These are phyloP conservation scores for Talaromyces sp. DNA, from an alignment of 2,329 filamentous ascomycete species.

Conservation along the genomic window DNA sequence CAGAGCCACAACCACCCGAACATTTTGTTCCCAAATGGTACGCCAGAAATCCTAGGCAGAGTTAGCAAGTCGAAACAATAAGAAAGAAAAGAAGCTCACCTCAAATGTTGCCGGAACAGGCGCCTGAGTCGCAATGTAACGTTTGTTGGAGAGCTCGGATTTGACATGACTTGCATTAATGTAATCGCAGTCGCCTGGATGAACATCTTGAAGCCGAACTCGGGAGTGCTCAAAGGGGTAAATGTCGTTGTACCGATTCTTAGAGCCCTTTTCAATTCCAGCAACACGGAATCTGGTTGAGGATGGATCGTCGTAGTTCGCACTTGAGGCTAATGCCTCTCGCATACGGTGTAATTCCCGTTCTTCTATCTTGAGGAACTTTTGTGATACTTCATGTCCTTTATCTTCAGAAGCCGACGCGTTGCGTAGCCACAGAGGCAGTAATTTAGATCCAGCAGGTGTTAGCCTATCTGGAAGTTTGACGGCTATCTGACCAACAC, in stretches of 20 bases:
- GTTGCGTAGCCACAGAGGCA: slow-evolving; percentile 73
- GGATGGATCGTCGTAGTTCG: slow-evolving; percentile 47
- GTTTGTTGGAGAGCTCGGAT: slow-evolving; percentile 75
- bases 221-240: slow-evolving; percentile 91
- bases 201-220: slow-evolving; percentile 68
- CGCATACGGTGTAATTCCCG: slow-evolving; percentile 90
- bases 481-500: slow-evolving; percentile 73
- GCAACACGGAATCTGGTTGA: slow-evolving; percentile 64
- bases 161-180: slow-evolving; percentile 89
- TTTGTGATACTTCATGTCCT: slow-evolving; percentile 74
- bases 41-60: slow-evolving; percentile 84
- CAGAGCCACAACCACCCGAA: slow-evolving; percentile 91
- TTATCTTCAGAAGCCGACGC: slow-evolving; percentile 64
- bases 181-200: slow-evolving; percentile 74
- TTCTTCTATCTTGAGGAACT: slow-evolving; percentile 78
- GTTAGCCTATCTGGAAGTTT: slow-evolving; percentile 53
- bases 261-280: slow-evolving; percentile 87
- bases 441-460: slow-evolving; percentile 40
- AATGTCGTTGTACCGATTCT: slow-evolving; percentile 98
- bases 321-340: slow-evolving; percentile 62
- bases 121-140: slow-evolving; percentile 92
- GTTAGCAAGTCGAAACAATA: neutral
- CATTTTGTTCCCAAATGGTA: slow-evolving; percentile 93
- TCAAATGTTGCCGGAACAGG: slow-evolving; percentile 88
- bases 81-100: slow-evolving; percentile 46